phyloP scores from a whole-genome alignment of 371 early-diverging fungal species.

The Mucor saturninus region DNA sequence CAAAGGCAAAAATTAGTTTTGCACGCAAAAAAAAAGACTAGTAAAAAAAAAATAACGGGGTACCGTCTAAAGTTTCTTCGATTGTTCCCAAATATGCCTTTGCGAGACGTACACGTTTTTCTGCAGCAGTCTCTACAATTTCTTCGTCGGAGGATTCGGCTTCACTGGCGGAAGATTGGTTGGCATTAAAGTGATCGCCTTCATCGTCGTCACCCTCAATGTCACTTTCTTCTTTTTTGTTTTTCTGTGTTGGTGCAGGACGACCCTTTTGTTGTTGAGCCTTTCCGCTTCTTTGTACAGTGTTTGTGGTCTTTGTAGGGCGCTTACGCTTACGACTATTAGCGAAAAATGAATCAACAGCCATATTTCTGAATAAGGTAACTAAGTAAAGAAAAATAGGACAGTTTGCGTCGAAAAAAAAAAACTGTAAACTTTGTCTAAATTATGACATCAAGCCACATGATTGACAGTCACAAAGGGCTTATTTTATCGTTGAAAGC shows the following conservation, averaged over 20 bases:
- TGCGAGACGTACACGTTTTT: slow-evolving; percentile 91
- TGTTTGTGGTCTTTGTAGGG: slow-evolving; percentile 21
- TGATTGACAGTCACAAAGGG: slow-evolving; percentile 17
- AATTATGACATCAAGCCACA: slow-evolving; percentile 15
- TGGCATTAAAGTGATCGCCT: slow-evolving; percentile 51
- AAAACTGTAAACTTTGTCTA: slow-evolving; percentile 8
- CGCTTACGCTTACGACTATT: slow-evolving; percentile 45
- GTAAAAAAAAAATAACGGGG: neutral
- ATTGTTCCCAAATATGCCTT: slow-evolving; percentile 87
- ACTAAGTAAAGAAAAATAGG: slow-evolving; percentile 14
- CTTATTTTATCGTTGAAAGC: neutral
- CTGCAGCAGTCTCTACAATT: slow-evolving; percentile 84
- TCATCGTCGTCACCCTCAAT: slow-evolving; percentile 47
- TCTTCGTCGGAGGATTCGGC: slow-evolving; percentile 70
- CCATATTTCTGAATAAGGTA: slow-evolving; percentile 17
- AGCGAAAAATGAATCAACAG: slow-evolving; percentile 43
- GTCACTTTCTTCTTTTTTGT: slow-evolving; percentile 28
- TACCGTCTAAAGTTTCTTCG: slow-evolving; percentile 68
- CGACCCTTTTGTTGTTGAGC: slow-evolving; percentile 9
- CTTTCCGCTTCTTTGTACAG: slow-evolving; percentile 18
- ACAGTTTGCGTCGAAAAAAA: neutral
- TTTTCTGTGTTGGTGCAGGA: neutral
- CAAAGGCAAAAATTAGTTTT: neutral
- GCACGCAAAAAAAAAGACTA: neutral
- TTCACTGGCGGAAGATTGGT: slow-evolving; percentile 57